Evolutionary conservation across 768 basidiomycete species (phyloP).

Genomic region (Tylopilus balloui): DNA sequence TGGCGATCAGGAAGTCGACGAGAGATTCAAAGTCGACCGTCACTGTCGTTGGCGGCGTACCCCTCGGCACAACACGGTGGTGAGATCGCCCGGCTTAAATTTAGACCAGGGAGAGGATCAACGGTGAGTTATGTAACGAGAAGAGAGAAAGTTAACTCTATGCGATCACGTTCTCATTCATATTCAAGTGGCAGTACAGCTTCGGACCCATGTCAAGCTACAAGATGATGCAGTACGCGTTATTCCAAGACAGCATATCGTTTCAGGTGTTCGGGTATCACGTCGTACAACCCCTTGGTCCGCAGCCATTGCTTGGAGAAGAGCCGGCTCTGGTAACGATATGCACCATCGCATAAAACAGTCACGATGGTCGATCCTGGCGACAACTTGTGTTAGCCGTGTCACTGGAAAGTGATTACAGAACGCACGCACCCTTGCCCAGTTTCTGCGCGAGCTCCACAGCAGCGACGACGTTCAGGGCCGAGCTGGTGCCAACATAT

Average conservation of each 20-base stretch:
- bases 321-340: conserved; percentile 92
- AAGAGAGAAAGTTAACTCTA: no score
- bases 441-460: conserved; percentile 80
- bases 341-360: conserved; percentile 91
- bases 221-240: not conserved
- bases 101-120: no score
- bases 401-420: not conserved
- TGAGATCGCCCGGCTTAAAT: no score
- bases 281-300: conserved; percentile 67
- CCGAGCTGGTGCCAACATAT: conserved; percentile 91
- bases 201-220: not conserved
- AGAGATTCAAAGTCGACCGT: no score
- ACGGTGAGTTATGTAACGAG: no score
- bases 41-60: no score
- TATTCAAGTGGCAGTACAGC: no score
- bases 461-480: conserved; percentile 93
- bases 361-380: conserved; percentile 83
- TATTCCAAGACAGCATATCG: conserved; percentile 88
- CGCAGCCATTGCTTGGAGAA: conserved; percentile 93
- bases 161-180: not conserved
- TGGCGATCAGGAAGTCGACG: no score
- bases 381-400: not conserved
- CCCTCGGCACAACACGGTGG: no score
- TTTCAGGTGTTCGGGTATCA: conserved; percentile 78
- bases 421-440: conserved; percentile 59